Evolutionary conservation across 2,329 filamentous ascomycete species (phyloP).

Genomic region (Lojkania enalia): DNA sequence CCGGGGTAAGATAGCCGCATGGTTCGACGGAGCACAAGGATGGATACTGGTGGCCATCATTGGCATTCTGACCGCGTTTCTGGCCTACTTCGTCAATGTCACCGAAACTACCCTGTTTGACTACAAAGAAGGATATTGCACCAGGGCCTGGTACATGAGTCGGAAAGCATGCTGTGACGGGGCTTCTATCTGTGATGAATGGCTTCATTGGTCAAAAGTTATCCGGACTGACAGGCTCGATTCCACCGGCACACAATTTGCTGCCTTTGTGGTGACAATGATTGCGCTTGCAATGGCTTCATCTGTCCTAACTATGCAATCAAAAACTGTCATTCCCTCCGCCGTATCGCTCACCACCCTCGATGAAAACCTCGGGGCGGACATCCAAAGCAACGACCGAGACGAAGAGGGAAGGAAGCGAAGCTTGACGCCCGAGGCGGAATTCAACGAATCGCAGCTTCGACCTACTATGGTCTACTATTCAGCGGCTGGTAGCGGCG

Average conservation of each 20-base stretch:
- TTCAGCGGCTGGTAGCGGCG: slow-evolving; percentile 91
- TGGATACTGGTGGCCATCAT: slow-evolving; percentile 94
- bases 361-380: slow-evolving; percentile 87
- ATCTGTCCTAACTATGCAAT: slow-evolving; percentile 80
- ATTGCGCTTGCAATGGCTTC: slow-evolving; percentile 70
- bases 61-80: slow-evolving; percentile 78
- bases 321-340: slow-evolving; percentile 93
- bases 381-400: slow-evolving; percentile 44
- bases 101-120: slow-evolving; percentile 86
- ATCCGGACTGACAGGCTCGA: slow-evolving; percentile 55
- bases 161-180: slow-evolving; percentile 68
- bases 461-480: slow-evolving; percentile 86
- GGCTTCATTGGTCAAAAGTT: slow-evolving; percentile 66
- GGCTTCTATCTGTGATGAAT: slow-evolving; percentile 59
- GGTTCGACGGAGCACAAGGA: slow-evolving; percentile 86
- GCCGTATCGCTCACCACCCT: slow-evolving; percentile 83
- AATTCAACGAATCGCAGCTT: slow-evolving; percentile 43
- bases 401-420: slow-evolving; percentile 51
- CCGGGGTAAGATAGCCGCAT: slow-evolving; percentile 73
- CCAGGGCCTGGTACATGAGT: slow-evolving; percentile 68
- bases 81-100: slow-evolving; percentile 89
- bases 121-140: slow-evolving; percentile 87
- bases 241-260: slow-evolving; percentile 71
- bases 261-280: slow-evolving; percentile 73
- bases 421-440: slow-evolving; percentile 45